phyloP scores from a whole-genome alignment of 1,284 basidiomycete genomes.

The Farysia itapuensis region DNA sequence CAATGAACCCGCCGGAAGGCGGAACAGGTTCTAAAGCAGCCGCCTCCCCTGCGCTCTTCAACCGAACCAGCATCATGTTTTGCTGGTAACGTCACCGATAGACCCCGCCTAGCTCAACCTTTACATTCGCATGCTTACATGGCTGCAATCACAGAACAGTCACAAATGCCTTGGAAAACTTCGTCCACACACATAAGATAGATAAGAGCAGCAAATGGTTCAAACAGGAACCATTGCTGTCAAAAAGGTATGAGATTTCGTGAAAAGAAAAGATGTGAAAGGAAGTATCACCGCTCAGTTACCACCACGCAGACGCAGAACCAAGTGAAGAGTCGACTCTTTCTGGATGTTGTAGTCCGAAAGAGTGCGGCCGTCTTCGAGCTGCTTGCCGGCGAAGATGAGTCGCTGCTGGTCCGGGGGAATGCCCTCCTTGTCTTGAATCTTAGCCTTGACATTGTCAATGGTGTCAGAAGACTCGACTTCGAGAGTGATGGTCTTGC shows the following conservation, averaged over 20 bases:
- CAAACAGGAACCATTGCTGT: too few relatives aligned
- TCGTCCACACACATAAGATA: background rate
- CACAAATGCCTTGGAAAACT: too few relatives aligned
- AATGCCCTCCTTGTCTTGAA: slow-evolving; percentile 59
- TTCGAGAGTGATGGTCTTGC: slow-evolving; percentile 93
- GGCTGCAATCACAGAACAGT: too few relatives aligned
- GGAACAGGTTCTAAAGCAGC: slow-evolving; percentile 92
- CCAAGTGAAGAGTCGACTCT: slow-evolving; percentile 55
- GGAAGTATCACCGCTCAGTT: too few relatives aligned
- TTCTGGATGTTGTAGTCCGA: slow-evolving; percentile 61
- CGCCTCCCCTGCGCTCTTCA: slow-evolving; percentile 72
- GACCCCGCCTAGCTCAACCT: too few relatives aligned
- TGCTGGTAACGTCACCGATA: slow-evolving; percentile 33
- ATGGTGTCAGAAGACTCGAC: slow-evolving; percentile 89
- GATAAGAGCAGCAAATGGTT: too few relatives aligned
- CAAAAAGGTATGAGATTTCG: too few relatives aligned
- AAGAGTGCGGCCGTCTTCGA: slow-evolving; percentile 63
- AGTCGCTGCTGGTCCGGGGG: slow-evolving; percentile 63
- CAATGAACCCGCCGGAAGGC: slow-evolving; percentile 98
- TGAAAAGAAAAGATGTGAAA: too few relatives aligned
- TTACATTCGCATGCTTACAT: too few relatives aligned
- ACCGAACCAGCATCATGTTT: slow-evolving; percentile 48
- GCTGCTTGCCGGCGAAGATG: slow-evolving; percentile 63
- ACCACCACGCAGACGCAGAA: slow-evolving; percentile 55
- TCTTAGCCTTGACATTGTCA: slow-evolving; percentile 70